Base-by-base conservation (phyloP, 495 filamentous ascomycete species). In the Aspergillus bridgeri region DNA sequence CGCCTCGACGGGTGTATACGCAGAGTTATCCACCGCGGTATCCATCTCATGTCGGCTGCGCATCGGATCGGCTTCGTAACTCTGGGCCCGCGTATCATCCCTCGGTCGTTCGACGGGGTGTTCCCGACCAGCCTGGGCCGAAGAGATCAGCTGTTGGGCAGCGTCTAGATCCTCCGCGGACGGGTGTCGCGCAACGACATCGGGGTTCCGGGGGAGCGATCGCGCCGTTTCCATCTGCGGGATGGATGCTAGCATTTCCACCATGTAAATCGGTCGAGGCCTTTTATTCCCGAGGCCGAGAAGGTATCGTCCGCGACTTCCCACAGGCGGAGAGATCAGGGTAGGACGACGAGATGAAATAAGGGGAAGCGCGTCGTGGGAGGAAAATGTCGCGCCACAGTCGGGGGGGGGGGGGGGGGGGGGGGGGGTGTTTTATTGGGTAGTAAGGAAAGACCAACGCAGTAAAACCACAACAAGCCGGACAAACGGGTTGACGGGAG, bases 91-190 rank as follows among this genome's bases (percentile, higher is more conserved):
- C 51, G 48, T 48, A 43, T 67, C 62, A 11, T 64, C 62, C 17
- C 69, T 64, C 55, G 62, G 66, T 23, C 64, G 69, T 48, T 70
- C 70, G 53, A 69, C 60, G 38, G 62, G 53, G 53, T 71, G 74
- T 62, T 75, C 74, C 17, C 74, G 74, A 51, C 74, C 74, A 11
- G 70, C 75, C 56, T 75, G 72, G 27, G 76, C 70, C 18, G 76
- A 79, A 8, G 76, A 75, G 48, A 78, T 69, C 59, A 78, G 61
- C 64, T 79, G 76, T 60, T 76, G 75, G 38, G 75, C 76, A 57
- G 76, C 74, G 54, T 77, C 75, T 50, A 78, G 51, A 58, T 79
- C 75, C 62, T 77, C 75, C 49, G 73, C 74, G 5, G 74, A 78
- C 8, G 72, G 75, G 55, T 78, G 74, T 60, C 71, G 71, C 63